Evolutionary conservation across 192 early-diverging fungal genomes (phyloP), one percentile per base, ranked within the genome.

Genomic region (Coemansia sp.): DNA sequence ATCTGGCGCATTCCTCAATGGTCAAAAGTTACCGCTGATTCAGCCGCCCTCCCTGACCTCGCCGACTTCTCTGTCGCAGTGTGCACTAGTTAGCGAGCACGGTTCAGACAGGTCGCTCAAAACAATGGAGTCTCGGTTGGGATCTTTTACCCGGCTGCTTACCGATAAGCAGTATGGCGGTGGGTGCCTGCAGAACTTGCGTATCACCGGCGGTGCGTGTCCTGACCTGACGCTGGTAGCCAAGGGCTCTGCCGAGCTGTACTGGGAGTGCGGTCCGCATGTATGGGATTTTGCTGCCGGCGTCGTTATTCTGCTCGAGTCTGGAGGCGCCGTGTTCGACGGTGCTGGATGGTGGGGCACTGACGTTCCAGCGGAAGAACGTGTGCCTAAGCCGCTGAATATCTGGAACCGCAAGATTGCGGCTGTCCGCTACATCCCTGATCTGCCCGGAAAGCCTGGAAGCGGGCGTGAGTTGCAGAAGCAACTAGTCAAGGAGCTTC

Each of bases 261-360:
- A 93, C 71, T 98, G 93, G 91, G 96, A 98, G 68, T 81, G 87
- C 41, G 96, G 94, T 7, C 81, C 64, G 10, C 78, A 74, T 42
- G 52, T 57, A 45, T 93, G 93, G 92, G 96, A 98, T 68, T 88
- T 97, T 34, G 86, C 88, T 18, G 96, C 94, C 15, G 93, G 84
- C n/a, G 79, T 85, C 4, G 81, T 91, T 14, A 89, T 98, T 66
- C 70, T 96, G 7, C 65, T 71, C 14, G 94, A 98, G 66, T 76
- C 93, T 8, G 93, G 96, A 14, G 93, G 96, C 15, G 55, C 86
- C 2, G 84, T 92, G 14, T 79, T 91, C 19, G 81, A 83, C 25
- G 87, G 84, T 30, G 57, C 67, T n/a, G 77, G 77, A 3, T 70
- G 71, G 71, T 70, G 66, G 63, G 66, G 69, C 30, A 48, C 59